Evolutionary conservation across 441 rosid genomes (phyloP), one percentile per base, ranked within the genome.

Genomic region (Adansonia gregorii): DNA sequence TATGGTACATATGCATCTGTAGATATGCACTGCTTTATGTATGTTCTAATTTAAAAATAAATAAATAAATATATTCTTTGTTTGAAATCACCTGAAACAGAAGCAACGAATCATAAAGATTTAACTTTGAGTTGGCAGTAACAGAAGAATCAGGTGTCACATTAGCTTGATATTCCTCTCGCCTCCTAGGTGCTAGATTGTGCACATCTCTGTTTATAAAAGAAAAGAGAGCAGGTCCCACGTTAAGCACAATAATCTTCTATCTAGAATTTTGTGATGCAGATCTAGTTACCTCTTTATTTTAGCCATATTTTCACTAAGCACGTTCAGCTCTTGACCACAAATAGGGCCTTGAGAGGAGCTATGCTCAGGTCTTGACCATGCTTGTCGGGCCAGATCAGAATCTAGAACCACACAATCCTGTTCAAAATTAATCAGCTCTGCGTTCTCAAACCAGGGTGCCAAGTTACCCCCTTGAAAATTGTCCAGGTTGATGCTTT

Each of bases 111-210:
- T 81, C 87, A 67, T 90, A 93, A 22, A 76, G 46, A 61, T 94
- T 94, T 67, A 78, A 59, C 82, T 88, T 89, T 43, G 88, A 87
- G 80, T 83, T 88, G 80, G 82, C 78, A 3, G 87, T 88, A 10
- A 81, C 76, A 72, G 88, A 90, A 48, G 96, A 89, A 83, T 89
- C 97, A 51, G 92, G 87, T 68, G 93, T 89, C 84, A 84, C 67
- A 43, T 84, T 90, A 68, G 90, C 82, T 51, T 76, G 78, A 84
- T 82, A 90, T 74, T 89, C 91, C 63, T 89, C 94, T 27, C 73
- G 82, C 83, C 81, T 87, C 77, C 72, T 80, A 11, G 91, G 84
- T 67, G 76, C 78, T 77, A 87, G 84, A 83, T 83, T 88, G 79
- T 79, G 80, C 52, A 85, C 85, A 80, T 87, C 85, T 76, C 95